Evolutionary conservation across 495 filamentous ascomycete genomes (phyloP), one percentile per base, ranked within the genome.

Genomic region (Penicillium angulare): DNA sequence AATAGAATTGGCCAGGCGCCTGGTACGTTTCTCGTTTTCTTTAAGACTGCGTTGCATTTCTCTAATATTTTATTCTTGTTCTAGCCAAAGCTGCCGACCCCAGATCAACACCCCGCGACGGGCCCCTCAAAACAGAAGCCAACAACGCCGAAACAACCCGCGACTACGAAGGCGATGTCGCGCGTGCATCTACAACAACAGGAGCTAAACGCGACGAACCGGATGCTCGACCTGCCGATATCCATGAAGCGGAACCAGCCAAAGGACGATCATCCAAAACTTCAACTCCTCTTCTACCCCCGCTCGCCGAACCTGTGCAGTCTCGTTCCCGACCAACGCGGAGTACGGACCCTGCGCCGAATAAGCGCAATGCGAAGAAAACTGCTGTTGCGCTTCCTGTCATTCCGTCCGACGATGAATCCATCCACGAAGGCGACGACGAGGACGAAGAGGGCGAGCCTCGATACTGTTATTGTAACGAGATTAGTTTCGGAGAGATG

Each of bases 401-500:
- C 41, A 39, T 74, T n/a, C 66, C 65, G 18, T 75, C 70, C 12
- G 78, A 79, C 22, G 72, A 72, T 2, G 80, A 79, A 48, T 76
- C 73, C 5, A 53, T 72, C 6, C 81, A 79, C 1, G 83, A 85
- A 33, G 83, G 79, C 2, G 84, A 86, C 17, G 84, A 79, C 5
- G 89, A 89, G 23, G 82, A 81, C 12, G 90, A 91, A 44, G 86
- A 81, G 12, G 84, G 90, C 47, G 93, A 97, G 65, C 89, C 87
- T 10, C 76, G 83, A 38, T 98, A 97, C 68, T 98, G 93, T 68
- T 89, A 90, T 68, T 98, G 93, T 66, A 88, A 97, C 55, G 81
- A 86, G 52, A 84, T 96, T 26, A 93, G 88, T 60, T 98, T 96
- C 61, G 93, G 93, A 17, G 89, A 95, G 71, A 98, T 98, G 93